Conservation (phyloP, 495 filamentous ascomycete genomes). For the Penicillium dipodomyicola region DNA sequence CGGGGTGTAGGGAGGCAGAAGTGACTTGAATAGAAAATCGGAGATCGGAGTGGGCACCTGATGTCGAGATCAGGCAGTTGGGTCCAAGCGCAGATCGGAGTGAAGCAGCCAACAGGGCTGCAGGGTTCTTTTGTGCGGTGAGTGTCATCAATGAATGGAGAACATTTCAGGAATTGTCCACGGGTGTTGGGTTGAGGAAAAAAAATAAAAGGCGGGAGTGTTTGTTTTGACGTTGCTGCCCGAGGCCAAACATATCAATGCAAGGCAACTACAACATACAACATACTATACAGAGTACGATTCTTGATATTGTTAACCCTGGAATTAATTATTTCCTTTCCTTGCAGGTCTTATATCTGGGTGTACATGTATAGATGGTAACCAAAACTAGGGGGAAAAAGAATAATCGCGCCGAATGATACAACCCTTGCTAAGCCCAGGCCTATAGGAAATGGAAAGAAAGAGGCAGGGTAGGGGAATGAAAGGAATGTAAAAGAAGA, state of each 20-base stretch:
- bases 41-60: slow-evolving; percentile 30
- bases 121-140: slow-evolving; percentile 8
- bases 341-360: slow-evolving; percentile 1
- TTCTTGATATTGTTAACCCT: neutral
- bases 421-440: slow-evolving; percentile 12
- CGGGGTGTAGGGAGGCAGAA: slow-evolving; percentile 4
- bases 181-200: slow-evolving; percentile 10
- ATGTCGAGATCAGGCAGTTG: slow-evolving; percentile 30
- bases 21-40: slow-evolving; percentile 11
- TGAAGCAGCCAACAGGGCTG: slow-evolving; percentile 22
- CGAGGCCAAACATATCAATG: slow-evolving; percentile 19
- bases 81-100: slow-evolving; percentile 30
- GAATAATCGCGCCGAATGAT: slow-evolving; percentile 6
- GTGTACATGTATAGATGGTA: slow-evolving; percentile 18
- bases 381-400: slow-evolving; percentile 1
- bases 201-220: slow-evolving; percentile 20
- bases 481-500: slow-evolving; percentile 6
- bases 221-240: slow-evolving; percentile 35
- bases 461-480: neutral
- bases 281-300: neutral
- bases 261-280: slow-evolving; percentile 3
- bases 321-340: neutral
- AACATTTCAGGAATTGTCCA: slow-evolving; percentile 9
- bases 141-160: slow-evolving; percentile 16
- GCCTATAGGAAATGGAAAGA: slow-evolving; percentile 11